Percentiles rank a stretch among this genome's conserved stretches.
Evolutionary conservation across 2,329 filamentous ascomycete genomes (phyloP).

Genomic region (Xylaria sp.): DNA sequence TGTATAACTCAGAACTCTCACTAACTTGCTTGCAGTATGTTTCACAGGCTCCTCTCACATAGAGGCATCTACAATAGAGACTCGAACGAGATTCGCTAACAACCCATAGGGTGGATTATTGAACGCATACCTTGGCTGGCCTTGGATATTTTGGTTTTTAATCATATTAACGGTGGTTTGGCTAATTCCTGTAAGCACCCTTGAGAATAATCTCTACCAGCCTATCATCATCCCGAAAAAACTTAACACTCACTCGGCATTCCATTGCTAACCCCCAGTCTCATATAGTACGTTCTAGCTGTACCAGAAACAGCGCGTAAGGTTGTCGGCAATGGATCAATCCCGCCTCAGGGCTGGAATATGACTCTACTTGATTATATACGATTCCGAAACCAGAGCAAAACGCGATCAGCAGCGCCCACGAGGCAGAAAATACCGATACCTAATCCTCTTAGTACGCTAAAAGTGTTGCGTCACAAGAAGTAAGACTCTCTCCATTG

Average conservation of each 20-base stretch:
- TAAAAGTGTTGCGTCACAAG: constrained; percentile 64
- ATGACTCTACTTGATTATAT: constrained; percentile 64
- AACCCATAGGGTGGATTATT: constrained; percentile 64
- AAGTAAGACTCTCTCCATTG: constrained; percentile 22
- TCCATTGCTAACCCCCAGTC: constrained; percentile 7
- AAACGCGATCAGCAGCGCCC: constrained; percentile 50
- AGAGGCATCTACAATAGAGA: not conserved
- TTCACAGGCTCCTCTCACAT: not conserved
- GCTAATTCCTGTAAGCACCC: constrained; percentile 55
- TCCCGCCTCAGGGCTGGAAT: constrained; percentile 68
- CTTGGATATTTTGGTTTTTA: constrained; percentile 76
- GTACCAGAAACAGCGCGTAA: constrained; percentile 69
- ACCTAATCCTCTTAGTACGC: constrained; percentile 67
- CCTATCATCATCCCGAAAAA: not conserved
- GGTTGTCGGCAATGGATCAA: constrained; percentile 71
- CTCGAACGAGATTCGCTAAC: constrained; percentile 62
- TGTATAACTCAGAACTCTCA: not conserved
- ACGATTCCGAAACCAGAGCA: constrained; percentile 50
- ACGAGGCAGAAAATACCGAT: constrained; percentile 58
- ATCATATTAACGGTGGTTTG: constrained; percentile 63
- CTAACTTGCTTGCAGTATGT: constrained; percentile 35
- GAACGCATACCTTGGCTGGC: constrained; percentile 71
- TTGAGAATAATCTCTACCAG: not conserved
- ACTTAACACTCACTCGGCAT: too few species aligned
- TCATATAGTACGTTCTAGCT: constrained; percentile 57